phyloP scores from a whole-genome alignment of 2,329 filamentous ascomycete species.

The Annulohypoxylon truncatum region DNA sequence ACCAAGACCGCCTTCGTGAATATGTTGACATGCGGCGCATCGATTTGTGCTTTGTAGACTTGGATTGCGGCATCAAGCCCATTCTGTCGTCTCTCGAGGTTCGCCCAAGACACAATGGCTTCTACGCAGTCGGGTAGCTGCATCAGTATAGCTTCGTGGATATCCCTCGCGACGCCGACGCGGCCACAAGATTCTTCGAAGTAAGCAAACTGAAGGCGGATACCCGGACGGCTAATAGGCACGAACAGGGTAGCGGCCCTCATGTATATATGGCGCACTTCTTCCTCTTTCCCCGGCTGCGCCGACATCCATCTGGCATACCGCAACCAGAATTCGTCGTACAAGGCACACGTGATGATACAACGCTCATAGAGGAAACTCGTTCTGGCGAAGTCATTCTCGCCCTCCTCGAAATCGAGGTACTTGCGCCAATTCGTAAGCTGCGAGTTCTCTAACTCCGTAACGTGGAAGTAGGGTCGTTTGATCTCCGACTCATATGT shows the following conservation, averaged over 20 bases:
- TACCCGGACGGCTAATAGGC: slow-evolving; percentile 83
- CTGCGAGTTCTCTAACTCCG: slow-evolving; percentile 87
- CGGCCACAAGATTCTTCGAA: slow-evolving; percentile 90
- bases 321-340: slow-evolving; percentile 98
- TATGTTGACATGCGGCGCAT: slow-evolving; percentile 75
- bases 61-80: slow-evolving; percentile 87
- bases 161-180: slow-evolving; percentile 81
- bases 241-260: slow-evolving; percentile 87
- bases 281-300: slow-evolving; percentile 84
- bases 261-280: slow-evolving; percentile 91
- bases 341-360: slow-evolving; percentile 90
- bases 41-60: slow-evolving; percentile 84
- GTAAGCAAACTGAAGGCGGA: slow-evolving; percentile 90
- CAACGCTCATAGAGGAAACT: slow-evolving; percentile 94
- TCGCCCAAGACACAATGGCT: slow-evolving; percentile 88
- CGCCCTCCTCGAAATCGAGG: slow-evolving; percentile 91
- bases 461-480: slow-evolving; percentile 96
- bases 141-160: slow-evolving; percentile 83
- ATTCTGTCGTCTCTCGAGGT: slow-evolving; percentile 83
- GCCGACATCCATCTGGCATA: slow-evolving; percentile 94
- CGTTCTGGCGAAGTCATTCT: slow-evolving; percentile 79
- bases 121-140: slow-evolving; percentile 85
- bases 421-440: slow-evolving; percentile 95
- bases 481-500: slow-evolving; percentile 95
- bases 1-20: slow-evolving; percentile 88